Percentiles rank a stretch among this genome's conserved stretches.
Conservation (phyloP, 768 basidiomycete species). For the Gymnopilus junonius region DNA sequence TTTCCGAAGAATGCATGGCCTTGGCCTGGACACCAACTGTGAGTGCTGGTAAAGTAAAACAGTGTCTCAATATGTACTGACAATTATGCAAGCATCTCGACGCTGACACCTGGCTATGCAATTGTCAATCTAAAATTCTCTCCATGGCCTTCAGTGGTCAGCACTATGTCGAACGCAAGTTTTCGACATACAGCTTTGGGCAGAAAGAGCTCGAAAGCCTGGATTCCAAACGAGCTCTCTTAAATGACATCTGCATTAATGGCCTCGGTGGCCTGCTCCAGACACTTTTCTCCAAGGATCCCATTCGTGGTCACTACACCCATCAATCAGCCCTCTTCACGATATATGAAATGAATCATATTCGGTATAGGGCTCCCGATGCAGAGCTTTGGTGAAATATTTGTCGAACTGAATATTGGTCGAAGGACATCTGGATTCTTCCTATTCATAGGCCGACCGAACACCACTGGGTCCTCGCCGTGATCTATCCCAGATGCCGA, state of each 20-base stretch:
- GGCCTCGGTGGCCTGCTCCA: background rate
- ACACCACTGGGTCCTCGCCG: conserved; percentile 37
- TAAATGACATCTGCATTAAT: background rate
- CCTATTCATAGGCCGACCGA: background rate
- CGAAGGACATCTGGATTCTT: background rate
- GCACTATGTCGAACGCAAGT: background rate
- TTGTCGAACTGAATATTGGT: background rate
- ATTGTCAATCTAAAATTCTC: background rate
- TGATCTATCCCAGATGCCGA: conserved; percentile 9
- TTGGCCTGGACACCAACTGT: background rate
- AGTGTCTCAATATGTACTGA: background rate
- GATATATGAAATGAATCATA: background rate
- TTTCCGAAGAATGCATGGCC: background rate
- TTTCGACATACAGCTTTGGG: background rate
- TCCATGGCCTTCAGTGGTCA: background rate
- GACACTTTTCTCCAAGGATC: background rate
- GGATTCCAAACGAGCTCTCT: background rate
- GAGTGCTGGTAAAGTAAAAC: background rate
- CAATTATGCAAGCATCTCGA: background rate
- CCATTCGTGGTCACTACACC: background rate
- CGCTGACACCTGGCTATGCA: background rate
- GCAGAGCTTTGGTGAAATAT: background rate
- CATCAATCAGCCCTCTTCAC: background rate
- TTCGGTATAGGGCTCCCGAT: background rate
- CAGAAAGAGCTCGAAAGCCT: background rate